Base-by-base conservation (phyloP, 805 yeast genomes). In the Ogataea nitratoaversa region DNA sequence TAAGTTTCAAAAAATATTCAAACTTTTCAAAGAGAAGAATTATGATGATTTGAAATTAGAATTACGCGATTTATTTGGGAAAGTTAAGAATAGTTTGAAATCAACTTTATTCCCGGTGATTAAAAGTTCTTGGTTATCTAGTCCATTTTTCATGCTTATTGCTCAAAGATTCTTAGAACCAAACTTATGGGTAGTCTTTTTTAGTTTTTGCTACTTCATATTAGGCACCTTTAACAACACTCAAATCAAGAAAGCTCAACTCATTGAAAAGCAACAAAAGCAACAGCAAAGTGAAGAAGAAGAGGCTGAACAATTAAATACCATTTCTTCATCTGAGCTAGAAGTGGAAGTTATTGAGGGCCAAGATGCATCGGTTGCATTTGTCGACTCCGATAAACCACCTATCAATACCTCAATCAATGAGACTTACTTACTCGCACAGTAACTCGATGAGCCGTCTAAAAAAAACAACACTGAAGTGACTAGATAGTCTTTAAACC, bases 151-250 rank as follows among this genome's bases (percentile, higher is more conserved):
- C 5, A 59, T 79, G 52, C 49, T 71, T 1, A 43, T 78, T 23
- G 84, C 85, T 5, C 88, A 81, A 53, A 72, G 65, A 37, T 77
- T 68, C 45, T 48, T 81, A 11, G 65, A 69, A 8, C 81, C 82
- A 2, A 76, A 79, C 50, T 61, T 72, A 23, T 81, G 88, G 88
- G 79, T 77, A 9, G 77, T 76, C 3, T 80, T 79, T 54, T 78
- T 78, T 61, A 74, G 72, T 48, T 46, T 76, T 24, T 74, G 79
- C 18, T 79, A 72, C 51, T 79, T 79, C 47, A 54, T 79, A 5
- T 60, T 80, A 41, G 84, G 84, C 1, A 80, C 86, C 1, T 68
- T 70, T 40, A 83, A 80, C 49, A 81, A 81, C 52, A 71, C 78
- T 5, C 64, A 69, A 54, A 63, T 80, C 46, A 79, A 79, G 23